phyloP scores from a whole-genome alignment of 257 asterid species.

The Solanum sitiens region DNA sequence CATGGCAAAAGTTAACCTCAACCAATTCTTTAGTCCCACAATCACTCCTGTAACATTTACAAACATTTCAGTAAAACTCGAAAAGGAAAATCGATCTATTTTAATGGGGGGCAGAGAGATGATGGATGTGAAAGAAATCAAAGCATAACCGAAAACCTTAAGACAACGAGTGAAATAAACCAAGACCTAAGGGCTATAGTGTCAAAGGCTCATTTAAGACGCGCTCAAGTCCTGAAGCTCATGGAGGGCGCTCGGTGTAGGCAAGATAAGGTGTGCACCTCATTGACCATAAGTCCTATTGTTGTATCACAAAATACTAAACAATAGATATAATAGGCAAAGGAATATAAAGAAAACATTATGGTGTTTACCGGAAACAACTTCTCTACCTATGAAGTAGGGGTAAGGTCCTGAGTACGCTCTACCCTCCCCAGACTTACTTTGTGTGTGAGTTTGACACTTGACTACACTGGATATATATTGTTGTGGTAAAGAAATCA shows the following conservation, averaged over 20 bases:
- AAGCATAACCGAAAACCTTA: background rate
- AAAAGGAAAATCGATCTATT: background rate
- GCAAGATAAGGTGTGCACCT: background rate
- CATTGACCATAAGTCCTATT: background rate
- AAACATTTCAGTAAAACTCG: background rate
- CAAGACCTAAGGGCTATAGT: background rate
- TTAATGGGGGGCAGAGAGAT: background rate
- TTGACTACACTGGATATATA: background rate
- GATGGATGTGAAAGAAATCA: background rate
- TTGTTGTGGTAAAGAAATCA: background rate
- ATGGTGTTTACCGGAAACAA: background rate
- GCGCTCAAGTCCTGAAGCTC: background rate
- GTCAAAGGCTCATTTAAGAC: background rate
- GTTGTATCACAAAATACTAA: background rate
- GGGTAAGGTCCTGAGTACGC: background rate
- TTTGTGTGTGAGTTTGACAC: background rate
- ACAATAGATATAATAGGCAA: background rate
- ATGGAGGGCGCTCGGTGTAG: background rate
- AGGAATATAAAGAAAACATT: background rate
- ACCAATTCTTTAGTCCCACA: slow-evolving; percentile 60
- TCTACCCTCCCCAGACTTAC: background rate
- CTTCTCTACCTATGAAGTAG: background rate
- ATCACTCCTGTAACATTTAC: slow-evolving; percentile 25
- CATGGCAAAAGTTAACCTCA: slow-evolving; percentile 43
- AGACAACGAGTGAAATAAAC: background rate